Evolutionary conservation across 345 rosid species (phyloP), one percentile per base, ranked within the genome.

Genomic region (Populus davidiana): DNA sequence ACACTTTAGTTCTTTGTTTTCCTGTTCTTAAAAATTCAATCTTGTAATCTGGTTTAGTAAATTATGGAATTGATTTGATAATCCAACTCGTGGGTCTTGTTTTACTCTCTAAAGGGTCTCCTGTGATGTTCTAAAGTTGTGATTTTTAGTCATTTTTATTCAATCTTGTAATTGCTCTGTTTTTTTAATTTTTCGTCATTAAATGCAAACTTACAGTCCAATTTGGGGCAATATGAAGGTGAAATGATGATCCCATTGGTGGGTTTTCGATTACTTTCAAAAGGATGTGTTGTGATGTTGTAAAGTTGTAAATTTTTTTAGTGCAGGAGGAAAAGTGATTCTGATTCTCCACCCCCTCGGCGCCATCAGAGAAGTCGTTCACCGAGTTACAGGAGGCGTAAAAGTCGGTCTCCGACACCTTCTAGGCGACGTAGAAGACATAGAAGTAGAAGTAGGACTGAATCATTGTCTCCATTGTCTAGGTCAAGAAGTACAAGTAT

Each of bases 401-500:
- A 86, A 75, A 91, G 86, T 33, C 89, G 80, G 21, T 92, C 97
- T 76, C 93, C 93, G 7, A 68, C 85, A 23, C 89, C 87, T 1
- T 85, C 61, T 54, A 54, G 89, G 83, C 86, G 83, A 70, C 91
- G 75, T 71, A 81, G 85, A 62, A 82, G 87, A 14, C 90, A 74
- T 39, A 67, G 72, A 66, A 81, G 85, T 64, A 79, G 77, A 43
- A 86, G 87, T 77, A 80, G 77, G 65, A 85, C 82, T 44, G 85
- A 74, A 35, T 87, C 93, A 4, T 41, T 81, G 56, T 92, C 94
- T 82, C 89, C 90, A 23, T 68, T 84, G 2, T 76, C 89, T 71
- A 78, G 73, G 74, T 65, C 90, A 73, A 78, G 59, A 50, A 85
- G 82, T 76, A 83, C 85, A 7, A 78, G 80, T 69, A 77, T 59